Evolutionary conservation across 2,329 filamentous ascomycete genomes (phyloP), one percentile per base, ranked within the genome.

Genomic region (Neobulgaria alba): DNA sequence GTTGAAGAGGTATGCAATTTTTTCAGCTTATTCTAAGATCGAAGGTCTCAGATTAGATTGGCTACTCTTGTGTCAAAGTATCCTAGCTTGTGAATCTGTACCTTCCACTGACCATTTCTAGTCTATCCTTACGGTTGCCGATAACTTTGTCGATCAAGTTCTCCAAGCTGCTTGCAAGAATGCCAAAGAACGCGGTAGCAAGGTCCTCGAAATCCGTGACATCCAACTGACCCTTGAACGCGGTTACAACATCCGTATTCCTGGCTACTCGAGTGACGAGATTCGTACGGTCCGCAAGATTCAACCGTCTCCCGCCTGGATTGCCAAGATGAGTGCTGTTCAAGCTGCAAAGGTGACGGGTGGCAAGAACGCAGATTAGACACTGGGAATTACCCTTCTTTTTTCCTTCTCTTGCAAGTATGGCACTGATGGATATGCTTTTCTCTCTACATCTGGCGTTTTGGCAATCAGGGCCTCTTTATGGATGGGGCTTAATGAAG

Each of bases 241-340:
- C 45, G 82, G 83, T 46, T 90, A 88, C 71, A 92, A 92, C 63
- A 90, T 92, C 57, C 83, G 85, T 41, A 88, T 98, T 43, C 92
- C 92, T 0, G 92, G 92, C 10, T 96, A 94, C 65, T 86, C 87
- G 0, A 85, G 88, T 3, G 92, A 98, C 58, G 92, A 98, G 65
- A 76, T 95, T 45, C 81, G 92, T 42, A 95, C 88, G 0, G 90
- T 96, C 20, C 82, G 89, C 61, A 95, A 95, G 69, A 83, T 93
- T 39, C 84, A 92, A 60, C 92, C 92, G 2, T 81, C 87, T 15
- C 69, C 82, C 12, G 85, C 79, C 16, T 98, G 92, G 88, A 90
- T 92, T 47, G 82, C 85, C 52, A 98, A 98, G 72, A 93, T 98
- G 82, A 90, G 88, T 57, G 90, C 92, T 17, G 83, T 98, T 12